A percentile compares a stretch with the other conserved stretches of the same genome.
phyloP scores from a whole-genome alignment of 495 filamentous ascomycete genomes.

The Penicillium taxi region DNA sequence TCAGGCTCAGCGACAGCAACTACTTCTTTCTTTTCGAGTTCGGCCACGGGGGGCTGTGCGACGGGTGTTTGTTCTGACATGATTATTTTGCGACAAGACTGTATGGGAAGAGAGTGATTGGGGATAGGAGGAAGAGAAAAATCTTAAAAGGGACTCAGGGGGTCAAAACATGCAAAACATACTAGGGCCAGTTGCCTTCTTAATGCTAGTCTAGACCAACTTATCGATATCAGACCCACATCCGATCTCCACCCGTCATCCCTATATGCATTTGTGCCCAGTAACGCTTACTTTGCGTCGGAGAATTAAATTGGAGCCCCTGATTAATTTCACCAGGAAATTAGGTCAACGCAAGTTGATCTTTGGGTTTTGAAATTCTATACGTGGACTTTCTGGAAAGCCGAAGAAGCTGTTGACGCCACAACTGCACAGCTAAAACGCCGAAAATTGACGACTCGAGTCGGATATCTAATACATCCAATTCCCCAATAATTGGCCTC shows the following conservation, averaged over 20 bases:
- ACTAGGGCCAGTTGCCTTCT: constrained; percentile 11
- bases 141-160: constrained; percentile 6
- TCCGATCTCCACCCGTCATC: constrained; percentile 4
- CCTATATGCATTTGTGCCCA: neutral
- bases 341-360: too few relatives aligned
- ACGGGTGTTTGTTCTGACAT: constrained; percentile 20
- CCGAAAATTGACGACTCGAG: too few relatives aligned
- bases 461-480: too few relatives aligned
- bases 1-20: constrained; percentile 12
- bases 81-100: constrained; percentile 9
- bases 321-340: too few relatives aligned
- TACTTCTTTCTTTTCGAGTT: constrained; percentile 11
- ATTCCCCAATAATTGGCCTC: too few relatives aligned
- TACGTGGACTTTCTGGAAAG: too few relatives aligned
- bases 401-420: too few relatives aligned
- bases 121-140: constrained; percentile 3
- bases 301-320: too few relatives aligned
- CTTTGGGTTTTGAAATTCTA: too few relatives aligned
- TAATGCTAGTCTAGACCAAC: constrained; percentile 8
- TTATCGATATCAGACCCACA: constrained; percentile 5
- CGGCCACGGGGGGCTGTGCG: constrained; percentile 11
- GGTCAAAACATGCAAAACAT: constrained; percentile 10
- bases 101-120: neutral
- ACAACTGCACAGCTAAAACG: too few relatives aligned
- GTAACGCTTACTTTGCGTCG: too few relatives aligned